These are phyloP conservation scores for Pythium apleroticum DNA, from an alignment of 352 stramenopile genomes.

Conservation along the genomic window DNA sequence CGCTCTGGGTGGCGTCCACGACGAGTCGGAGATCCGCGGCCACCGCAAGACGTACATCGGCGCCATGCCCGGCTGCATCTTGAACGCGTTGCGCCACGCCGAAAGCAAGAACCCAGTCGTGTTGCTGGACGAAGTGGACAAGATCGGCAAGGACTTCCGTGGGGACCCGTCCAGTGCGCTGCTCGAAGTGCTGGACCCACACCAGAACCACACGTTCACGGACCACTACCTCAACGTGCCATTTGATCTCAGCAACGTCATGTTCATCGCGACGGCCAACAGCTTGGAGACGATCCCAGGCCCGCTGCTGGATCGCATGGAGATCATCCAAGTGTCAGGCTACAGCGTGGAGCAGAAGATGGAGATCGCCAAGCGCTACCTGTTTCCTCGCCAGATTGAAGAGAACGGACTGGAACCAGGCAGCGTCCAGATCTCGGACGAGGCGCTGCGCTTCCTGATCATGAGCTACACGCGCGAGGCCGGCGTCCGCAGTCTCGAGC, in stretches of 20 bases:
- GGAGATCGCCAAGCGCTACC: slow-evolving; percentile 74
- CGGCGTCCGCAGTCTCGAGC: slow-evolving; percentile 82
- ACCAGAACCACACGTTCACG: slow-evolving; percentile 86
- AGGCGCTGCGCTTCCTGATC: slow-evolving; percentile 68
- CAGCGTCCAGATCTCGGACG: slow-evolving; percentile 51
- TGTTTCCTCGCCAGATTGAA: slow-evolving; percentile 78
- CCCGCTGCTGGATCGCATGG: slow-evolving; percentile 82
- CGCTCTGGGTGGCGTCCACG: slow-evolving; percentile 73
- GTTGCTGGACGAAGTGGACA: slow-evolving; percentile 88
- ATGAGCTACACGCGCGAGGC: slow-evolving; percentile 86
- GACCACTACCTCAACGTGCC: slow-evolving; percentile 87
- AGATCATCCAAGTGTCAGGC: slow-evolving; percentile 77
- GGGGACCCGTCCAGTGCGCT: slow-evolving; percentile 67
- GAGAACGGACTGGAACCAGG: slow-evolving; percentile 61
- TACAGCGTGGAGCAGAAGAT: slow-evolving; percentile 87
- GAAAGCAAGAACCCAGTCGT: slow-evolving; percentile 79
- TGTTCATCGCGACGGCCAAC: slow-evolving; percentile 88
- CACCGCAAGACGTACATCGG: slow-evolving; percentile 89
- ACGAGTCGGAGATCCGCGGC: slow-evolving; percentile 84
- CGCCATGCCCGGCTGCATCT: slow-evolving; percentile 83
- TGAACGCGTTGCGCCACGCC: slow-evolving; percentile 73
- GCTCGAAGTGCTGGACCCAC: slow-evolving; percentile 84
- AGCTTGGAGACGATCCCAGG: slow-evolving; percentile 74
- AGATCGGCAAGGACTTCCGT: slow-evolving; percentile 74
- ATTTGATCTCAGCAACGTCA: slow-evolving; percentile 84